These are phyloP conservation scores for Cyberlindnera misumaiensis DNA, from an alignment of 805 yeast genomes.

Conservation along the genomic window DNA sequence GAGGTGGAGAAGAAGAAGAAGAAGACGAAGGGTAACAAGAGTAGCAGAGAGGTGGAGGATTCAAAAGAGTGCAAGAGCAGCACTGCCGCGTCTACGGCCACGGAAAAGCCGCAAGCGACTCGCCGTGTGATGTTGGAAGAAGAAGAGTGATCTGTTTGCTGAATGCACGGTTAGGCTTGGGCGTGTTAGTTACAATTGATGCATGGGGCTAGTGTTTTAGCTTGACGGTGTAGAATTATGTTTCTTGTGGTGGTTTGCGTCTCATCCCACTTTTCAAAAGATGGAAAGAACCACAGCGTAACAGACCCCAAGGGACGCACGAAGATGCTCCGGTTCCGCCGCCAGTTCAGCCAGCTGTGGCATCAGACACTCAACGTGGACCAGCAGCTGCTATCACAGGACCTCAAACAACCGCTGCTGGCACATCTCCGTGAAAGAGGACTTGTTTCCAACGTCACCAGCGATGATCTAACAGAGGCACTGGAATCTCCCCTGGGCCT, in stretches of 20 bases:
- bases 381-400: constrained; percentile 19
- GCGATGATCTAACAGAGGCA: constrained; percentile 27
- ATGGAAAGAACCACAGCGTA: no score
- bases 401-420: constrained; percentile 33
- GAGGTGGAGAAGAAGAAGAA: constrained; percentile 25
- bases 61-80: constrained; percentile 6
- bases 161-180: no score
- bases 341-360: constrained; percentile 7
- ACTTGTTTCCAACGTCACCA: constrained; percentile 35
- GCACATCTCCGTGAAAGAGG: constrained; percentile 39
- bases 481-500: constrained; percentile 40
- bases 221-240: no score
- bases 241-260: no score
- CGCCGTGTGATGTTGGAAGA: constrained; percentile 27
- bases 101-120: constrained; percentile 3
- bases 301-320: no score
- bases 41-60: constrained; percentile 2
- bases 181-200: no score
- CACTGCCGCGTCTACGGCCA: constrained; percentile 1
- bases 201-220: no score
- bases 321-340: neutral
- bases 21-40: constrained; percentile 9
- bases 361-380: constrained; percentile 17
- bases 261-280: no score
- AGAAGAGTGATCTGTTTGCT: constrained; percentile 12